Evolutionary conservation across 495 filamentous ascomycete species (phyloP).

Genomic region (Aspergillus affinis): DNA sequence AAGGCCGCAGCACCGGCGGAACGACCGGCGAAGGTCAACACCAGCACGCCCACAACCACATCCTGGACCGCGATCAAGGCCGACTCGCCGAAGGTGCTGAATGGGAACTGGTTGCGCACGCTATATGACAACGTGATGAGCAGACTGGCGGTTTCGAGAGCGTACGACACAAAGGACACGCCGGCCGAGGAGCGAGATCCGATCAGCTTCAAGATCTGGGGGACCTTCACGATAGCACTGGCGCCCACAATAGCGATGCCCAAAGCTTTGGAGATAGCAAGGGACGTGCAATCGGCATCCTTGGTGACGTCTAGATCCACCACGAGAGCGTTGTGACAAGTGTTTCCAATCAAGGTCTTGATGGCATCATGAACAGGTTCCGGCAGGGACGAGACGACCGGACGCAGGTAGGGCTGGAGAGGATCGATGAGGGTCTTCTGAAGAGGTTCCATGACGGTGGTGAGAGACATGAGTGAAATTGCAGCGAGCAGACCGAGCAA

Average conservation of each 20-base stretch:
- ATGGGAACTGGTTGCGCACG: conserved; percentile 83
- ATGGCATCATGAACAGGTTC: conserved; percentile 71
- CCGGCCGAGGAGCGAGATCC: conserved; percentile 74
- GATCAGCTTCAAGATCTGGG: conserved; percentile 90
- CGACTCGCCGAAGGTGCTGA: conserved; percentile 94
- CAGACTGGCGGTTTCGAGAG: conserved; percentile 83
- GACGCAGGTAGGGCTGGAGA: conserved; percentile 66
- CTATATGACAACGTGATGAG: conserved; percentile 89
- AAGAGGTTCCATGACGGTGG: conserved; percentile 38
- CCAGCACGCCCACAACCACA: conserved; percentile 78
- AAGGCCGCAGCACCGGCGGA: conserved; percentile 64
- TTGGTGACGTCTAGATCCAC: conserved; percentile 74
- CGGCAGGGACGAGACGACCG: conserved; percentile 78
- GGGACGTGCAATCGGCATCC: conserved; percentile 71
- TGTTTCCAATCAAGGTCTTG: conserved; percentile 73
- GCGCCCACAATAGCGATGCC: conserved; percentile 90
- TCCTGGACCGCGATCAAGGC: conserved; percentile 90
- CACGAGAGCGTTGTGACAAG: conserved; percentile 81
- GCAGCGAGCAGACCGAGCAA: not conserved
- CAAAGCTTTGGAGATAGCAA: conserved; percentile 86
- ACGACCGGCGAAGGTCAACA: conserved; percentile 74
- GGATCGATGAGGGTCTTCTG: conserved; percentile 56
- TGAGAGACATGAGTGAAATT: not conserved
- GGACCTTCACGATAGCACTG: conserved; percentile 88
- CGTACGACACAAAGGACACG: conserved; percentile 84